Evolutionary conservation across 345 rosid genomes (phyloP).

Genomic region (Toxicodendron radicans): DNA sequence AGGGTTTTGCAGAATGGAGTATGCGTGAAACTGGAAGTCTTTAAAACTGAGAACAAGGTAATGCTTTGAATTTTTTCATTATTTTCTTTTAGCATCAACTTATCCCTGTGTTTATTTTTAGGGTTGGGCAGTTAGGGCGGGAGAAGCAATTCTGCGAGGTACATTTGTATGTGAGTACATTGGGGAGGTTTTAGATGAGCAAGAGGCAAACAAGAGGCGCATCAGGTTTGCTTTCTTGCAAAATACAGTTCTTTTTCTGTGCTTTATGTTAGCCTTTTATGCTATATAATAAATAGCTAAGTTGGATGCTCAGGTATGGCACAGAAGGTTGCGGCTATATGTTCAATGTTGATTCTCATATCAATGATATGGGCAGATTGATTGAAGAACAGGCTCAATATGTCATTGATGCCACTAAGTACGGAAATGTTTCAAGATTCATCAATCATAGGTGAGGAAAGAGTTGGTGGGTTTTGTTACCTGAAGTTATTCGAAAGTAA

Average conservation of each 20-base stretch:
- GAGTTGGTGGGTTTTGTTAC: not conserved
- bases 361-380: constrained; percentile 84
- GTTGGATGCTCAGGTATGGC: constrained; percentile 52
- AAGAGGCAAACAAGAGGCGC: constrained; percentile 65
- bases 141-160: constrained; percentile 80
- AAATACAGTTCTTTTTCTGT: constrained; percentile 12
- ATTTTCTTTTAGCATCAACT: constrained; percentile 12
- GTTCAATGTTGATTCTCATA: constrained; percentile 59
- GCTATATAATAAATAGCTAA: constrained; percentile 6
- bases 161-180: constrained; percentile 84
- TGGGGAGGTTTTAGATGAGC: constrained; percentile 78
- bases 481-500: not conserved
- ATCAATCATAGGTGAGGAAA: constrained; percentile 87
- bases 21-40: constrained; percentile 70
- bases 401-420: constrained; percentile 75
- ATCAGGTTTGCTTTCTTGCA: constrained; percentile 47
- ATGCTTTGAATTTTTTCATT: constrained; percentile 21
- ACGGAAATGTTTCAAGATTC: constrained; percentile 85
- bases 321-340: constrained; percentile 61
- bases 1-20: constrained; percentile 93
- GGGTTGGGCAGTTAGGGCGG: constrained; percentile 98
- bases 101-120: constrained; percentile 28
- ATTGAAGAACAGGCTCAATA: constrained; percentile 58
- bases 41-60: constrained; percentile 79
- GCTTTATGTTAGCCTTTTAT: constrained; percentile 8